Percentiles rank a stretch among this genome's conserved stretches.
Conservation (phyloP, 2,329 filamentous ascomycete species). For the Iodosphaeria phyllophila region DNA sequence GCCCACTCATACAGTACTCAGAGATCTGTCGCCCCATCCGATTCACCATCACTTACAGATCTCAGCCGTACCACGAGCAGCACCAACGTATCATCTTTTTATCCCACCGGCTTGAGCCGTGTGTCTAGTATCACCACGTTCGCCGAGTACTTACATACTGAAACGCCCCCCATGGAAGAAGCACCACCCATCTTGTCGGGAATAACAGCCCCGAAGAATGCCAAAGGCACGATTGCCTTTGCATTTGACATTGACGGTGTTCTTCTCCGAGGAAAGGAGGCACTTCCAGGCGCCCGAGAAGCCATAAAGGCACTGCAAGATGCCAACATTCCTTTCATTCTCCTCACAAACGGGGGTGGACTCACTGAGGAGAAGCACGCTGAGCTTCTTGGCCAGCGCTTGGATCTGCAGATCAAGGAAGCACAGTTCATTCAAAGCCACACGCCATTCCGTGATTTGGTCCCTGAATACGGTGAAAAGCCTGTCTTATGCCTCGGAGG, state of each 20-base stretch:
- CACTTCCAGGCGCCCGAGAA: conserved; percentile 40
- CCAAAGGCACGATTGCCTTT: conserved; percentile 8
- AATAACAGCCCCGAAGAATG: conserved; percentile 1
- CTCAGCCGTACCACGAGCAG: too few species aligned
- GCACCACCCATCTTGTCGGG: too few species aligned
- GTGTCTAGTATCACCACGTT: not conserved
- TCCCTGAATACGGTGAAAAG: conserved; percentile 26
- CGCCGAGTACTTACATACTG: not conserved
- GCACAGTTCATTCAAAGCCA: conserved; percentile 51
- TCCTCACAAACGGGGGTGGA: conserved; percentile 58
- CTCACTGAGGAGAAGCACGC: conserved; percentile 45
- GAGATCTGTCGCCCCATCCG: conserved; percentile 3
- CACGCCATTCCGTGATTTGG: conserved; percentile 47
- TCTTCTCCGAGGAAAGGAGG: conserved; percentile 42
- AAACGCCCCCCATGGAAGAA: not conserved
- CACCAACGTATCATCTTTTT: too few species aligned
- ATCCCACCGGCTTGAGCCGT: not conserved
- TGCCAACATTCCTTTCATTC: conserved; percentile 49
- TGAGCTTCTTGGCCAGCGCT: conserved; percentile 33
- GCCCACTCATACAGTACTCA: too few species aligned
- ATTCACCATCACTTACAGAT: too few species aligned
- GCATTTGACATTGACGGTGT: conserved; percentile 35
- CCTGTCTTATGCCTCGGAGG: conserved; percentile 35
- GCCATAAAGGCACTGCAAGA: conserved; percentile 39
- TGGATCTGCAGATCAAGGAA: conserved; percentile 24